Evolutionary conservation across 768 basidiomycete species (phyloP).

Genomic region (Kwoniella pini): DNA sequence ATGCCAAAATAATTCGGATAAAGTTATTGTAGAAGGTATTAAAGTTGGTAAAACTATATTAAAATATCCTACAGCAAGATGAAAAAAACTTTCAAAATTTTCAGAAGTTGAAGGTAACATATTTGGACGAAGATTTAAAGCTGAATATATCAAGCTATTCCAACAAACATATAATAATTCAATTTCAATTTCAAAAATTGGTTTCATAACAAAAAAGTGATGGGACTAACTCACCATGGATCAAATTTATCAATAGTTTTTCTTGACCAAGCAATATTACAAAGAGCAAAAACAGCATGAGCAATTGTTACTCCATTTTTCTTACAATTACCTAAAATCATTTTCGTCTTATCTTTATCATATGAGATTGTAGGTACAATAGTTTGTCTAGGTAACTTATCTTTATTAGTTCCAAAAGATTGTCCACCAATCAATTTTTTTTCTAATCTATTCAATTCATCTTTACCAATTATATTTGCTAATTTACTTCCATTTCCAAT

Average conservation of each 20-base stretch:
- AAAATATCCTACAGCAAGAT: slow-evolving; percentile 77
- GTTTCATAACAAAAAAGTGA: no score
- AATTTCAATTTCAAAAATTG: no score
- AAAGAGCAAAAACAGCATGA: slow-evolving; percentile 71
- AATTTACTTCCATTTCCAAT: slow-evolving; percentile 55
- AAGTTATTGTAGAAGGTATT: slow-evolving; percentile 57
- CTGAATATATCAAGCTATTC: slow-evolving; percentile 84
- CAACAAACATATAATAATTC: no score
- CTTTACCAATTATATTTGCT: slow-evolving; percentile 58
- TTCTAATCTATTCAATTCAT: slow-evolving; percentile 65
- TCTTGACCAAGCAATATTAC: slow-evolving; percentile 69
- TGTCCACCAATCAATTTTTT: slow-evolving; percentile 71
- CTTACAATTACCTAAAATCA: slow-evolving; percentile 71
- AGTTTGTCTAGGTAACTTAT: slow-evolving; percentile 57
- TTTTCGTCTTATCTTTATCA: slow-evolving; percentile 62
- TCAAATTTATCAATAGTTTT: slow-evolving; percentile 4
- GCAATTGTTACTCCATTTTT: slow-evolving; percentile 70
- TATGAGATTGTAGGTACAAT: slow-evolving; percentile 70
- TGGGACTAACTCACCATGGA: slow-evolving; percentile 31
- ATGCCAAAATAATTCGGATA: slow-evolving; percentile 67
- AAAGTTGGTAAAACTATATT: slow-evolving; percentile 78
- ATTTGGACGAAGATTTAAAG: slow-evolving; percentile 73
- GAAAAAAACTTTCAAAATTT: slow-evolving; percentile 67
- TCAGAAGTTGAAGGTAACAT: slow-evolving; percentile 49
- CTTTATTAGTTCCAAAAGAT: slow-evolving; percentile 61